These are phyloP conservation scores for Linderniella brevidens DNA, from an alignment of 257 asterid genomes.

Conservation along the genomic window DNA sequence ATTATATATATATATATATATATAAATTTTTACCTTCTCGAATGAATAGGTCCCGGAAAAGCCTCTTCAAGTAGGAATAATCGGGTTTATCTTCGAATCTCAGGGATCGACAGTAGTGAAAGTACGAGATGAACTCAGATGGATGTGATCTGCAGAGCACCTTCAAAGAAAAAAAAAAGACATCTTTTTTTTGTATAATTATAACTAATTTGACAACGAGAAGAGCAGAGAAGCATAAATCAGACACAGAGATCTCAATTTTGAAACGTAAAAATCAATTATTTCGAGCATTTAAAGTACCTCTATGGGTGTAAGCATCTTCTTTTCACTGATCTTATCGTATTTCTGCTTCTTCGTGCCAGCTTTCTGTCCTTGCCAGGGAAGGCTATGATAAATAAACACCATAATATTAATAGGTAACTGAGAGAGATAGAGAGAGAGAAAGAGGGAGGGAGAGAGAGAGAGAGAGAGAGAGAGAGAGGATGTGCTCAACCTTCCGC, in stretches of 20 bases:
- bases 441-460: not conserved
- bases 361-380: conserved; percentile 96
- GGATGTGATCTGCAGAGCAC: conserved; percentile 87
- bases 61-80: conserved; percentile 90
- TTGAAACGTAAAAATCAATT: too few relatives aligned
- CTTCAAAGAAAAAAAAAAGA: conserved; percentile 17
- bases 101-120: conserved; percentile 86
- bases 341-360: conserved; percentile 96
- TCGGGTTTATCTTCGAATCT: conserved; percentile 93
- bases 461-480: not conserved
- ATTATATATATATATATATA: too few relatives aligned
- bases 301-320: conserved; percentile 91
- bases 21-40: conserved; percentile 46
- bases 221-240: too few relatives aligned
- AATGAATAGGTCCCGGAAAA: conserved; percentile 82
- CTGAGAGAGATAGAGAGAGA: not conserved
- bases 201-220: too few relatives aligned
- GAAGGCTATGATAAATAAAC: conserved; percentile 47
- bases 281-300: conserved; percentile 23
- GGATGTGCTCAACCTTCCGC: conserved; percentile 55
- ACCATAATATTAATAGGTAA: not conserved
- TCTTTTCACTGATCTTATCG: conserved; percentile 92
- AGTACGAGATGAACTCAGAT: conserved; percentile 73
- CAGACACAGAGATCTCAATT: conserved; percentile 1
- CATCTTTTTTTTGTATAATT: not conserved